These are phyloP conservation scores for Hevea brasiliensis DNA, from an alignment of 345 rosid genomes.

Conservation along the genomic window DNA sequence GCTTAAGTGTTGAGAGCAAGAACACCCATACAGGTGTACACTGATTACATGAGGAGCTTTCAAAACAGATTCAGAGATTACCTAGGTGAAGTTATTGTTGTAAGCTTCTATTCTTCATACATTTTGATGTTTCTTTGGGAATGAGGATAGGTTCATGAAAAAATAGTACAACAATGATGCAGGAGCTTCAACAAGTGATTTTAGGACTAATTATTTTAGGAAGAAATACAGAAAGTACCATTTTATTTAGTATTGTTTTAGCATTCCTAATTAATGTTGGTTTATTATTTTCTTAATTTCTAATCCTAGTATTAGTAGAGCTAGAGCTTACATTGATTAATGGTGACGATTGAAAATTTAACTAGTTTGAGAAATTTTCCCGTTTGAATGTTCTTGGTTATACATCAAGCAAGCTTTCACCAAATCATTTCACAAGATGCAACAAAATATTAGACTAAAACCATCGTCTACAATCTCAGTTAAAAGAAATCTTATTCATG, in stretches of 20 bases:
- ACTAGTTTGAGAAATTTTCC: no score
- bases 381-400: no score
- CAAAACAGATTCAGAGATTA: slow-evolving; percentile 62
- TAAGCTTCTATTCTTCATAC: slow-evolving; percentile 36
- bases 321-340: no score
- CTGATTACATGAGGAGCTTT: slow-evolving; percentile 96
- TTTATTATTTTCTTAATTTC: no score
- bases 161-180: background rate
- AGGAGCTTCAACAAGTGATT: no score
- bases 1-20: slow-evolving; percentile 79
- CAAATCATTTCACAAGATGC: background rate
- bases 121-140: background rate
- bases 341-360: no score
- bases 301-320: no score
- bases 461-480: background rate
- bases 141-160: background rate
- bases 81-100: slow-evolving; percentile 74
- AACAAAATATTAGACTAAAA: background rate
- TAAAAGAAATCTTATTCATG: background rate
- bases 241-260: no score
- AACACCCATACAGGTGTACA: slow-evolving; percentile 88
- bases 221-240: no score
- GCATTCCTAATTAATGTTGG: no score
- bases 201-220: no score
- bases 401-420: background rate